A percentile compares a stretch with the other conserved stretches of the same genome.
These are phyloP conservation scores for Malus hybrid DNA, from an alignment of 331 rosid species.

Conservation along the genomic window DNA sequence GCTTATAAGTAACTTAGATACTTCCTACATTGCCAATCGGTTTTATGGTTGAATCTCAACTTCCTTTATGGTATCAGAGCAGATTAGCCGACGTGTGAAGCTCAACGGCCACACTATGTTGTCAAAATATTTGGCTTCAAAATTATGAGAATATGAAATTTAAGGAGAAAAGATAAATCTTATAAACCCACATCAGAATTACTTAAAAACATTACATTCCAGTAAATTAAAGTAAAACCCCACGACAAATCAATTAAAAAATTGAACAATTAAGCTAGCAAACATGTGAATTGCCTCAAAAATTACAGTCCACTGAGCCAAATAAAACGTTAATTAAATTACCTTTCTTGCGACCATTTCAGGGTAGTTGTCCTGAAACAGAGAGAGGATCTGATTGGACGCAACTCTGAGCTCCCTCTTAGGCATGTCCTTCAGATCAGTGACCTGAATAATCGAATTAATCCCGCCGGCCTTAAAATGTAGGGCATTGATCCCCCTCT, in stretches of 20 bases:
- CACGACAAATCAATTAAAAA: no score
- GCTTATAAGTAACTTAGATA: no score
- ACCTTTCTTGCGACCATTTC: conserved; percentile 98
- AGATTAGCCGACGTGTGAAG: no score
- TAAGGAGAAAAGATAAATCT: no score
- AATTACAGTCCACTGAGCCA: background rate
- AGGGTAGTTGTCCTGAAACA: conserved; percentile 93
- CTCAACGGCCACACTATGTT: no score
- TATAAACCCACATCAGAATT: background rate
- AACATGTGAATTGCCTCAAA: background rate
- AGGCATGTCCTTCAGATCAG: conserved; percentile 97
- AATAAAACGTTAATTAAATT: background rate
- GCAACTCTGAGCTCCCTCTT: conserved; percentile 90
- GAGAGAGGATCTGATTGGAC: conserved; percentile 81
- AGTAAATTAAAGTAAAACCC: background rate
- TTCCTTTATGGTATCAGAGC: no score
- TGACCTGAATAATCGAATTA: conserved; percentile 82
- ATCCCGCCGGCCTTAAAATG: conserved; percentile 90
- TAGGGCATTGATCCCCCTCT: conserved; percentile 63
- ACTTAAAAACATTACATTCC: background rate
- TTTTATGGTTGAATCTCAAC: no score
- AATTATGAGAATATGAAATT: no score
- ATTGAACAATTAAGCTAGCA: no score
- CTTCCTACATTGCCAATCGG: no score
- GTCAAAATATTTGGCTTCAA: no score